phyloP scores from a whole-genome alignment of 352 stramenopile genomes.

The Aphanomyces invadans region DNA sequence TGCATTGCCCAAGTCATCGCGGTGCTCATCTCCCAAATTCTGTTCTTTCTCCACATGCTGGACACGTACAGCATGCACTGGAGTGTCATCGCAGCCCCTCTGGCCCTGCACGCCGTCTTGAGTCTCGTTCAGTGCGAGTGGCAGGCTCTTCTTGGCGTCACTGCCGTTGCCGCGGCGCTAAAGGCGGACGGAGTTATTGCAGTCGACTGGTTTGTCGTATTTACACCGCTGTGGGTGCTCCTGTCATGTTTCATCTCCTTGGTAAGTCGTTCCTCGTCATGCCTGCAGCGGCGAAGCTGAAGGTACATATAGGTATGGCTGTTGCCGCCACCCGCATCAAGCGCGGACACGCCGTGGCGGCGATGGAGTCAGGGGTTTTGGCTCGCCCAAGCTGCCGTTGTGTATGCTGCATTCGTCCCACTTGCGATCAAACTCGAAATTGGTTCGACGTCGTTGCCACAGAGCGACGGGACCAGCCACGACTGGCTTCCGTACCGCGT shows the following conservation, averaged over 20 bases:
- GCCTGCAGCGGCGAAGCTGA: neutral
- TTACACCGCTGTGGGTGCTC: neutral
- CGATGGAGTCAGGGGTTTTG: neutral
- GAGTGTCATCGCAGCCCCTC: neutral
- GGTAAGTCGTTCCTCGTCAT: neutral
- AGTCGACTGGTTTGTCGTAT: neutral
- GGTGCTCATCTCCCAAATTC: neutral
- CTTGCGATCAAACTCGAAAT: constrained; percentile 1
- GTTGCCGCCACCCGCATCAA: neutral
- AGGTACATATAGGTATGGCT: neutral
- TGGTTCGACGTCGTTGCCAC: neutral
- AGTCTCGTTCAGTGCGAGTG: neutral
- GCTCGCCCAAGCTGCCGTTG: neutral
- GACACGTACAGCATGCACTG: neutral
- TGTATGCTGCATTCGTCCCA: neutral
- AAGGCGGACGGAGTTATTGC: neutral
- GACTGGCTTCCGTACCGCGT: constrained; percentile 3
- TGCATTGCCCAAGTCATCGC: neutral
- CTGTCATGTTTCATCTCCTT: neutral
- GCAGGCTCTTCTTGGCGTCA: neutral
- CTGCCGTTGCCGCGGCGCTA: neutral
- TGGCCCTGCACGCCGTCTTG: neutral
- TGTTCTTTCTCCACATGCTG: constrained; percentile 1
- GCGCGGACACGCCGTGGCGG: neutral
- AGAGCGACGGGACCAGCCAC: neutral